Evolutionary conservation across 1,284 basidiomycete species (phyloP).

Genomic region (Singerocomus inundabilis): DNA sequence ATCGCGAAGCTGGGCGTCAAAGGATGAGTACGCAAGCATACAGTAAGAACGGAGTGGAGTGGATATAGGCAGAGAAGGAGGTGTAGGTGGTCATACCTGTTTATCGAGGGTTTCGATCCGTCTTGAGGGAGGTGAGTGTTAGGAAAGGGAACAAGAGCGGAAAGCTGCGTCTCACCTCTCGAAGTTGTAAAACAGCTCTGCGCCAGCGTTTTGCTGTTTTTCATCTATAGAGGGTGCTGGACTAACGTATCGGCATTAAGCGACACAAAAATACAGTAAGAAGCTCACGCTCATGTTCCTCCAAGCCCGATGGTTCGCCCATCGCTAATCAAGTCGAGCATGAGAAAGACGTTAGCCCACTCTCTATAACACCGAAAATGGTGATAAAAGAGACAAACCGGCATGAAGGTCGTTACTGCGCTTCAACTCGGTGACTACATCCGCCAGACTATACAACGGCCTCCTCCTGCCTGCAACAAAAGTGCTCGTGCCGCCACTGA

Average conservation of each 20-base stretch:
- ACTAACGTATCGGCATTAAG: not conserved
- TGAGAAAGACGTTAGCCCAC: not conserved
- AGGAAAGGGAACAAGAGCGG: not conserved
- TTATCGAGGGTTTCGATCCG: constrained; percentile 33
- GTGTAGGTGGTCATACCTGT: constrained; percentile 22
- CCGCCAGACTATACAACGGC: constrained; percentile 17
- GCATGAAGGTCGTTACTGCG: constrained; percentile 15
- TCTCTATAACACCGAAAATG: not conserved
- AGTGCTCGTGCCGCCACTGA: constrained; percentile 6
- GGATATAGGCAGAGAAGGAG: not conserved
- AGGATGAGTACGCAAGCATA: not conserved
- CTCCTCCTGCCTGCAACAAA: constrained; percentile 5
- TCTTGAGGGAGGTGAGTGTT: constrained; percentile 12
- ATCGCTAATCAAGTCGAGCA: constrained; percentile 11
- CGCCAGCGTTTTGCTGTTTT: constrained; percentile 24
- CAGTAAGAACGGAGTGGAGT: not conserved
- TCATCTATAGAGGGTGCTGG: constrained; percentile 26
- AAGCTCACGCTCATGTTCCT: constrained; percentile 23
- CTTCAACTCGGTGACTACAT: constrained; percentile 25
- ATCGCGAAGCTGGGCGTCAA: constrained; percentile 26
- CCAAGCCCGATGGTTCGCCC: constrained; percentile 18
- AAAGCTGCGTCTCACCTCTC: constrained; percentile 16
- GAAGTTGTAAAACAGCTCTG: constrained; percentile 25
- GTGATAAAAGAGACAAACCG: constrained; percentile 10
- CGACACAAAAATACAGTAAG: not conserved